Conservation (phyloP, 2,329 filamentous ascomycete genomes). For the Mycosphaerella sp. region DNA sequence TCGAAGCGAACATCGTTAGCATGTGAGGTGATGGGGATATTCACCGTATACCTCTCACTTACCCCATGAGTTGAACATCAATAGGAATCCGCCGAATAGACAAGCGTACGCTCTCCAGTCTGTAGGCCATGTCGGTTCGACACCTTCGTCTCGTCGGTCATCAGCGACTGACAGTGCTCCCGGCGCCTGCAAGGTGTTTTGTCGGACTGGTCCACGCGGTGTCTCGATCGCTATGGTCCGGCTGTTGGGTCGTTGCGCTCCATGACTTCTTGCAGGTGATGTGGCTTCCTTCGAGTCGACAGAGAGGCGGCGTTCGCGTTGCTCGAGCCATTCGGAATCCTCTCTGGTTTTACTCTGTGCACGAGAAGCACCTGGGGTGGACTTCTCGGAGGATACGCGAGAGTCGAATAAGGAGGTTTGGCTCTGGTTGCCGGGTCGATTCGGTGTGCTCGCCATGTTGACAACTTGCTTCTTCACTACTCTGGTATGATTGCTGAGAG, state of each 20-base stretch:
- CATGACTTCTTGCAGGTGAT: slow-evolving; percentile 1
- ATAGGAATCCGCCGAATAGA: slow-evolving; percentile 45
- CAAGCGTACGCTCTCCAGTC: slow-evolving; percentile 42
- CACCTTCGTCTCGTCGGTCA: background rate
- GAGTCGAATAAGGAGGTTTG: slow-evolving; percentile 16
- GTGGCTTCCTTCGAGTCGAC: slow-evolving; percentile 9
- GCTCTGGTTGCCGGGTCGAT: slow-evolving; percentile 6
- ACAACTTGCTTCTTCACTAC: background rate
- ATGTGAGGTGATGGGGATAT: background rate
- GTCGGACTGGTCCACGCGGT: slow-evolving; percentile 15
- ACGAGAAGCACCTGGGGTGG: slow-evolving; percentile 13
- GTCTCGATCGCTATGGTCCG: slow-evolving; percentile 16
- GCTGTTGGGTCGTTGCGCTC: slow-evolving; percentile 1
- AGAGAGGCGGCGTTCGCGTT: slow-evolving; percentile 12
- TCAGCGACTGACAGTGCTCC: slow-evolving; percentile 7
- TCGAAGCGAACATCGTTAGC: background rate
- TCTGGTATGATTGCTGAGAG: too few relatives aligned
- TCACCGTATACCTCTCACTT: too few relatives aligned
- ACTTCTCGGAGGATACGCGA: slow-evolving; percentile 19
- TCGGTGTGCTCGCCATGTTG: slow-evolving; percentile 15
- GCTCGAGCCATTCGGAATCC: slow-evolving; percentile 7
- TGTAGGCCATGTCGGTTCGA: slow-evolving; percentile 41
- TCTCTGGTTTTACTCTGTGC: slow-evolving; percentile 16
- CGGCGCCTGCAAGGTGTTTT: slow-evolving; percentile 11
- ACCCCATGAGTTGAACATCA: slow-evolving; percentile 40